A percentile compares a stretch with the other conserved stretches of the same genome.
These are phyloP conservation scores for Ricinus communis DNA, from an alignment of 345 rosid genomes.

Conservation along the genomic window DNA sequence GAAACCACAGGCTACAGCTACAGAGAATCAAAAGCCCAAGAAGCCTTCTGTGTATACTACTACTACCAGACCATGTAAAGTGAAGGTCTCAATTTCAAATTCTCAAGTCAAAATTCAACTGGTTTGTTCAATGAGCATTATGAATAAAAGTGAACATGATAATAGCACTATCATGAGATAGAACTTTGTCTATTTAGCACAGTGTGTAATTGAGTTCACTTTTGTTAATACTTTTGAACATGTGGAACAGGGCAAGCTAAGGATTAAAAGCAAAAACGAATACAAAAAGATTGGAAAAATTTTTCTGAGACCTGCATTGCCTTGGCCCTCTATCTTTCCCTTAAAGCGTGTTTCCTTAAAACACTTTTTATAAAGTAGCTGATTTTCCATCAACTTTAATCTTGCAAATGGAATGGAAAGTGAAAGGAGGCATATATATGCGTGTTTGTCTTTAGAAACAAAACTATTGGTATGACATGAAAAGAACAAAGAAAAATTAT, in stretches of 20 bases:
- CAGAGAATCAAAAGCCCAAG: too few relatives aligned
- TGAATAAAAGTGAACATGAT: neutral
- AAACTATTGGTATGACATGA: too few relatives aligned
- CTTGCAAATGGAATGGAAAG: slow-evolving; percentile 5
- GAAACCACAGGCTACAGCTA: too few relatives aligned
- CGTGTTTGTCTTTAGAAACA: too few relatives aligned
- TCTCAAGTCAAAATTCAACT: too few relatives aligned
- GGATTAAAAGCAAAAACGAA: too few relatives aligned
- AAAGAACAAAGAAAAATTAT: neutral
- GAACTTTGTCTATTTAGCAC: neutral
- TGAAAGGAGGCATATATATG: neutral
- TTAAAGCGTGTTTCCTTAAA: neutral
- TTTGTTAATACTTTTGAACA: neutral
- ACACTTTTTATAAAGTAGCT: slow-evolving; percentile 17
- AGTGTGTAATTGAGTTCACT: slow-evolving; percentile 1
- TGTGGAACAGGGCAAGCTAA: neutral
- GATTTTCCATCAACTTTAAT: slow-evolving; percentile 2
- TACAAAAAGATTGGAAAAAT: too few relatives aligned
- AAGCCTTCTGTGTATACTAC: neutral
- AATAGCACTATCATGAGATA: neutral
- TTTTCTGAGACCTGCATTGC: too few relatives aligned
- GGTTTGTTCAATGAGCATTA: too few relatives aligned
- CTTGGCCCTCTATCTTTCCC: neutral
- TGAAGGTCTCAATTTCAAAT: too few relatives aligned
- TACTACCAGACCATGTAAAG: too few relatives aligned